phyloP scores from a whole-genome alignment of 805 yeast genomes.

The Candida nemodendra region DNA sequence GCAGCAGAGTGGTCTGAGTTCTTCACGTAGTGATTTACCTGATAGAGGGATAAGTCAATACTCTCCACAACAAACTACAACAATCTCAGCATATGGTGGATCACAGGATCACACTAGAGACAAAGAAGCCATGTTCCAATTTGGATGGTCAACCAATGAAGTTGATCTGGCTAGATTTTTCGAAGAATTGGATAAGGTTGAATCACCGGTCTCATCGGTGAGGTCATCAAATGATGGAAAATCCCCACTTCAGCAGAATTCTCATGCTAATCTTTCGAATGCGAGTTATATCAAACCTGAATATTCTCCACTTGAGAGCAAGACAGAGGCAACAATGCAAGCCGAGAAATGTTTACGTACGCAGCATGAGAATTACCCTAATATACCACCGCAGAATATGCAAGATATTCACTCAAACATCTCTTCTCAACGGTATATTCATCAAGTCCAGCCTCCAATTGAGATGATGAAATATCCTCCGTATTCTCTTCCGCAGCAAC shows the following conservation, averaged over 20 bases:
- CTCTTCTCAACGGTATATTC: no score
- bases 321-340: not conserved
- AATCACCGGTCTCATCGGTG: conserved; percentile 26
- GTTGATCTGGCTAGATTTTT: conserved; percentile 46
- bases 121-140: conserved; percentile 12
- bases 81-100: not conserved
- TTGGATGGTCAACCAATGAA: conserved; percentile 39
- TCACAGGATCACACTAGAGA: conserved; percentile 2
- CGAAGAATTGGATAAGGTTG: conserved; percentile 41
- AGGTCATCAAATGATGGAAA: conserved; percentile 21
- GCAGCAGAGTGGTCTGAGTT: conserved; percentile 10
- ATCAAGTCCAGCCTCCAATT: conserved; percentile 1
- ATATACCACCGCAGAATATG: not conserved
- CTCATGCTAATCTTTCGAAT: not conserved
- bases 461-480: conserved; percentile 4
- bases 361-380: no score
- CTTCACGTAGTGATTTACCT: not conserved
- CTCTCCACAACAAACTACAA: not conserved
- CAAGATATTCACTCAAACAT: conserved; percentile 1
- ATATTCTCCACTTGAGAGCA: not conserved
- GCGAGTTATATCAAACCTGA: not conserved
- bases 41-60: not conserved
- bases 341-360: not conserved
- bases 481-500: conserved; percentile 1
- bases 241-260: conserved; percentile 16